Evolutionary conservation across 441 rosid genomes (phyloP).

Genomic region (Hura crepitans): DNA sequence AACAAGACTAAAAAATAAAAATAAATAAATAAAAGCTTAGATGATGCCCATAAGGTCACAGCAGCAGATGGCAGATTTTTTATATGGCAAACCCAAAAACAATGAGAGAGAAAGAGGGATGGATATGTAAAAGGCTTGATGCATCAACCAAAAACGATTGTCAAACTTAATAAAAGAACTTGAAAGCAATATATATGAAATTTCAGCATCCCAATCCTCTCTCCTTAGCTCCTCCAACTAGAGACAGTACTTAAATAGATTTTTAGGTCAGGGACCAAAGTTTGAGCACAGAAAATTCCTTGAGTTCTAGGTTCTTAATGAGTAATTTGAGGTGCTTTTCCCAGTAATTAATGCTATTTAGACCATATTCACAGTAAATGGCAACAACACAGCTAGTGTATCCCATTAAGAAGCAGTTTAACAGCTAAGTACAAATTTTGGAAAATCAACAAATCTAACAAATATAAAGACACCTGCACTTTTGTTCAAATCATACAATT

Average conservation of each 20-base stretch:
- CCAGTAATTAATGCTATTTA: not conserved
- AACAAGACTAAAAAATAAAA: not conserved
- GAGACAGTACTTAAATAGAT: not conserved
- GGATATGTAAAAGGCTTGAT: not conserved
- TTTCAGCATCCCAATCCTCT: not conserved
- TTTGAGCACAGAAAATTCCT: not conserved
- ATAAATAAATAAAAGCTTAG: not conserved
- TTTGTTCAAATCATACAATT: not conserved
- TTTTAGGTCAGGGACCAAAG: not conserved
- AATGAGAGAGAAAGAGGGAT: not conserved
- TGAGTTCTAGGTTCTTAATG: too few species aligned
- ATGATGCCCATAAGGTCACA: not conserved
- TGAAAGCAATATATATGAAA: not conserved
- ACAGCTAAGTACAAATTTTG: not conserved
- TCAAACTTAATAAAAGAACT: not conserved
- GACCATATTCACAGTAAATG: not conserved
- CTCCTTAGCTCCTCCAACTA: not conserved
- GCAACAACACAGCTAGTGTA: not conserved
- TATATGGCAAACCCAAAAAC: not conserved
- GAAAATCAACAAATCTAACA: not conserved
- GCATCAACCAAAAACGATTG: not conserved
- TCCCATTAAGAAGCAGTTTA: not conserved
- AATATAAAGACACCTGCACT: not conserved
- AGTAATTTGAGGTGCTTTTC: not conserved
- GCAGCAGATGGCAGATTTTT: slow-evolving; percentile 1